Evolutionary conservation across 371 early-diverging fungal species (phyloP), one percentile per base, ranked within the genome.

Genomic region (Apophysomyces variabilis): DNA sequence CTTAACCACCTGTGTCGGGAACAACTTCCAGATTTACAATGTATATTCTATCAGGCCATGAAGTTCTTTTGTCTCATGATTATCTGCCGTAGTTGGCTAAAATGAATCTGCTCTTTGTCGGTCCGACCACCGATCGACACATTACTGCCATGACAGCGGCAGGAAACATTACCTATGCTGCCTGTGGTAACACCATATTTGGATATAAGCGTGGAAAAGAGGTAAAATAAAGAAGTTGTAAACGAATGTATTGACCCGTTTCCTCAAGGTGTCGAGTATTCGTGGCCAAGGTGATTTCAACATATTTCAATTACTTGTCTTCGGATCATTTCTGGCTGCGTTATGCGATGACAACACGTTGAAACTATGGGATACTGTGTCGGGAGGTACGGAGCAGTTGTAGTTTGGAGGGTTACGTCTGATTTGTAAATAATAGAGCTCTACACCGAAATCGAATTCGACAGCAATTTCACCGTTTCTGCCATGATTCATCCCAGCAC

Each of bases 401-500:
- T 26, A 26, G 3, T 26, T 37, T 38, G 8, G 18, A 44, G 8
- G n/a, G 62, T 4, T 16, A 32, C 12, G 37, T 11, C 43, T 58
- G 21, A 43, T 57, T 3, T 59, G 21, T 12, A 18, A 54, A n/a
- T 7, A 58, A 18, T 67, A 82, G 96, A 96, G 65, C 72, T 87
- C 26, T 87, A 90, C 66, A 90, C 90, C 12, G 89, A 88, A 66
- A 83, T 96, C 44, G 86, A 90, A 59, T 95, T 97, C 76, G 91
- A 86, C 62, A 78, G 82, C 8, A 70, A 77, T 5, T 97, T 97
- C 76, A 85, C 84, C 26, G 85, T 89, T 3, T 89, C 93, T 4
- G 66, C 85, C 0, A 77, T 96, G 45, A 76, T 96, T 41, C 99
- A 99, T 67, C 99, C 98, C 38, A 90, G 89, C 80, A 96, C 98